These are phyloP conservation scores for Termitomyces sp. DNA, from an alignment of 768 basidiomycete genomes.

Conservation along the genomic window DNA sequence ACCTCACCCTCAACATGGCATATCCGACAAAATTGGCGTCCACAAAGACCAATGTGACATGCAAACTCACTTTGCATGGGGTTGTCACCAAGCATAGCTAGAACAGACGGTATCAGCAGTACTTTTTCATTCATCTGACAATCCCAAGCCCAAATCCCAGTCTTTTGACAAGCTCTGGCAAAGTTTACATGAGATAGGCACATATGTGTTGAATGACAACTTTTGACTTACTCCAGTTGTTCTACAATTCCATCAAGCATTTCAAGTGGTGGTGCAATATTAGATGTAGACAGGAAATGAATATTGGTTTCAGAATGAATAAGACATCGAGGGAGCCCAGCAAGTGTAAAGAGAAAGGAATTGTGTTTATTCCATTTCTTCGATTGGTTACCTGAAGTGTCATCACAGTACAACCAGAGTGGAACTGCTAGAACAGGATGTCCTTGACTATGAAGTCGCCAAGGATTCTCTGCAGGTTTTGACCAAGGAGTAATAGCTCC, in stretches of 20 bases:
- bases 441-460: background rate
- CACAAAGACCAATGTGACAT: background rate
- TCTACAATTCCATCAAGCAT: conserved; percentile 16
- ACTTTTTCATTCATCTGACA: background rate
- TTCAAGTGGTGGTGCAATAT: conserved; percentile 25
- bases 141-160: background rate
- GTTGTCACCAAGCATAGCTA: background rate
- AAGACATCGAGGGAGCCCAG: conserved; percentile 20
- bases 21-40: background rate
- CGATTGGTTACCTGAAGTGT: conserved; percentile 25
- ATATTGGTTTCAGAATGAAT: conserved; percentile 18
- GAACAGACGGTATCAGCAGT: background rate
- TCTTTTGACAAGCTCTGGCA: too few species aligned
- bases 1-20: background rate
- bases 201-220: too few species aligned
- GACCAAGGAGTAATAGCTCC: background rate
- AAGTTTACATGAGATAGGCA: too few species aligned
- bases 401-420: conserved; percentile 6
- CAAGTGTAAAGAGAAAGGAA: conserved; percentile 22
- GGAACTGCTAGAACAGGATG: background rate
- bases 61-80: background rate
- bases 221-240: background rate
- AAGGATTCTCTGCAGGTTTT: background rate
- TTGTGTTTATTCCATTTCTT: conserved; percentile 34
- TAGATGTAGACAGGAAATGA: conserved; percentile 27